Evolutionary conservation across 768 basidiomycete genomes (phyloP).

Genomic region (Pisolithus microcarpus): DNA sequence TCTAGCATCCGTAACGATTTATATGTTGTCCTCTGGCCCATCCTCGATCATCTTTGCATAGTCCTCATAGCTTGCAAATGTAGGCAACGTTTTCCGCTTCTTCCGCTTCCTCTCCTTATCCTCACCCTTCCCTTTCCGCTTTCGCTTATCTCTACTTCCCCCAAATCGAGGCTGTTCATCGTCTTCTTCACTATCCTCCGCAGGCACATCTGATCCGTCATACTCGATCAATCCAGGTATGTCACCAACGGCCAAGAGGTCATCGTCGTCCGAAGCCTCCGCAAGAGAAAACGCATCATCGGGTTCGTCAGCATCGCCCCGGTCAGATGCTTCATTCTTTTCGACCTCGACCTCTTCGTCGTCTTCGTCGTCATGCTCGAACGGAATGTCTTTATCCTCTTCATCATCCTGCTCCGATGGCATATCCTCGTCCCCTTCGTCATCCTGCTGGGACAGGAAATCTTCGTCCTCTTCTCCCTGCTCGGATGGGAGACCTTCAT

Average conservation of each 20-base stretch:
- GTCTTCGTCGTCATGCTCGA: conserved; percentile 20
- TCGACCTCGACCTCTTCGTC: conserved; percentile 19
- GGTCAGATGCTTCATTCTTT: conserved; percentile 25
- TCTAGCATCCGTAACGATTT: neutral
- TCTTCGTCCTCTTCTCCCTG: conserved; percentile 16
- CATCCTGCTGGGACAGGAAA: neutral
- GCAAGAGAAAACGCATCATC: conserved; percentile 47
- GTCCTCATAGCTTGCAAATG: conserved; percentile 83
- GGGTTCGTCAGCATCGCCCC: conserved; percentile 31
- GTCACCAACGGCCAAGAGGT: conserved; percentile 52
- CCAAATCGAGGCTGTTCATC: conserved; percentile 32
- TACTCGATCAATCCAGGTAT: conserved; percentile 55
- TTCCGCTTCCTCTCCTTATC: conserved; percentile 41
- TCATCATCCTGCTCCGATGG: conserved; percentile 11
- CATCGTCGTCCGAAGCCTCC: conserved; percentile 67
- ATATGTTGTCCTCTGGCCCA: neutral
- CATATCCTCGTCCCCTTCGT: no score
- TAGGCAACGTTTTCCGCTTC: conserved; percentile 62
- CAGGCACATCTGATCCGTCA: conserved; percentile 47
- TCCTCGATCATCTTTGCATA: conserved; percentile 83
- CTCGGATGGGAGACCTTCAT: conserved; percentile 11
- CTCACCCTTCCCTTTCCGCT: conserved; percentile 33
- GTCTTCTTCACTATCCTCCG: conserved; percentile 37
- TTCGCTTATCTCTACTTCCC: conserved; percentile 46
- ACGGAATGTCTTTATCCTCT: conserved; percentile 19